Percentiles rank a stretch among this genome's conserved stretches.
These are phyloP conservation scores for Scenedesmus sp. DNA, from an alignment of 163 green algal species.

Conservation along the genomic window DNA sequence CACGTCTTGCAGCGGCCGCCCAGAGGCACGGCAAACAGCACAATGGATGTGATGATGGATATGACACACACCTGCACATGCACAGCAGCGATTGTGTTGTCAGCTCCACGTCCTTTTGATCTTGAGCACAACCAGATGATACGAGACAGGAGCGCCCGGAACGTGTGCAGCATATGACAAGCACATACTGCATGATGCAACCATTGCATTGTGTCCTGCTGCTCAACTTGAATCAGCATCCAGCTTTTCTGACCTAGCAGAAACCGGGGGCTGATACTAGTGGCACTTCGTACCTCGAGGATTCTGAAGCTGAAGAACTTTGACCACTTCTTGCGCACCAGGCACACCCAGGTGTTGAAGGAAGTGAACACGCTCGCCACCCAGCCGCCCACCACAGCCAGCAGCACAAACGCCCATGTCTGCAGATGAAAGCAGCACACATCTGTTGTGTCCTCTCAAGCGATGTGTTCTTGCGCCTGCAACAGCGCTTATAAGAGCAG, in stretches of 20 bases:
- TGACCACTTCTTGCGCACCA: slow-evolving; percentile 69
- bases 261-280: background rate
- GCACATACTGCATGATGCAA: too few species aligned
- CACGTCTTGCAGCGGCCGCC: slow-evolving; percentile 62
- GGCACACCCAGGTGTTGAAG: slow-evolving; percentile 75
- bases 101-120: too few species aligned
- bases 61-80: slow-evolving; percentile 64
- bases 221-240: too few species aligned
- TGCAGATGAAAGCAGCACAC: slow-evolving; percentile 17
- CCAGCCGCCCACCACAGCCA: slow-evolving; percentile 66
- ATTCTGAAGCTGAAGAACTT: slow-evolving; percentile 61
- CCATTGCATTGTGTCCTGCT: too few species aligned
- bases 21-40: slow-evolving; percentile 66
- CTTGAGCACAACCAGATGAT: too few species aligned
- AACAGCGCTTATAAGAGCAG: background rate
- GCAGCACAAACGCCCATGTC: slow-evolving; percentile 63
- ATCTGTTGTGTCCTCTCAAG: background rate
- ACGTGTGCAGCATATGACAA: too few species aligned
- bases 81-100: background rate
- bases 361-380: slow-evolving; percentile 65
- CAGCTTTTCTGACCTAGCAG: too few species aligned
- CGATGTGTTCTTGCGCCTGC: background rate
- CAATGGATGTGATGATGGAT: slow-evolving; percentile 62
- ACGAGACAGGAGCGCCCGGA: too few species aligned
- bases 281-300: slow-evolving; percentile 4